Evolutionary conservation across 495 filamentous ascomycete species (phyloP), one percentile per base, ranked within the genome.

Genomic region (Daldinia vernicosa): DNA sequence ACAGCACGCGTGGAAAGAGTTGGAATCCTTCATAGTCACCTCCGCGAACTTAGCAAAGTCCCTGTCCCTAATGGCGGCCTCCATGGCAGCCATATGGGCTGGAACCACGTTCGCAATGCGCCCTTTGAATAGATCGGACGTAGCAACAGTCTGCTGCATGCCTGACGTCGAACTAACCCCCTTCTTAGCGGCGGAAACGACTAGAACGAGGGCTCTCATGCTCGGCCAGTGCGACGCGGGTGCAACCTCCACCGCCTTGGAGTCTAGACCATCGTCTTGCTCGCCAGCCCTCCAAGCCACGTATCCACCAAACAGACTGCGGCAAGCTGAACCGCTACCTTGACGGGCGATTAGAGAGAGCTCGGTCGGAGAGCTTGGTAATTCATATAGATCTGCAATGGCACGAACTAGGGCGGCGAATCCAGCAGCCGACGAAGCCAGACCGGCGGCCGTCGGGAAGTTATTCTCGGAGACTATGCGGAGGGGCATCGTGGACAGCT

Each of bases 371-470:
- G 89, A 87, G 55, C 91, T 84, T 0, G 90, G 90, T 1, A 99
- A 89, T 75, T 91, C 83, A 82, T 98, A 99, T 32, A 99, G 87
- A 77, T 98, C 85, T 14, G 96, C 95, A 69, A 99, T 92, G 43
- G 93, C 93, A 51, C 95, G 89, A 43, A 98, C 94, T 0, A 99
- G 88, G 14, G 95, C 95, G 15, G 95, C 95, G 76, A 98, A 98
- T 37, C 95, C 95, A 4, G 95, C 95, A 14, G 95, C 95, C 0
- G 92, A 95, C 53, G 89, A 92, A 26, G 95, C 95, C 19, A 99
- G 89, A 15, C 95, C 95, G n/a, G 95, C 95, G 30, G 95, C 95
- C 26, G 95, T 99, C 59, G 95, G 95, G 88, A 99, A 99, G 85
- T 99, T 99, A 87, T 99, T 99, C 80, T 93, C 90, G 66, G 90